A percentile compares a stretch with the other conserved stretches of the same genome.
phyloP scores from a whole-genome alignment of 2,329 filamentous ascomycete genomes.

The Monilinia vaccinii-corymbosi region DNA sequence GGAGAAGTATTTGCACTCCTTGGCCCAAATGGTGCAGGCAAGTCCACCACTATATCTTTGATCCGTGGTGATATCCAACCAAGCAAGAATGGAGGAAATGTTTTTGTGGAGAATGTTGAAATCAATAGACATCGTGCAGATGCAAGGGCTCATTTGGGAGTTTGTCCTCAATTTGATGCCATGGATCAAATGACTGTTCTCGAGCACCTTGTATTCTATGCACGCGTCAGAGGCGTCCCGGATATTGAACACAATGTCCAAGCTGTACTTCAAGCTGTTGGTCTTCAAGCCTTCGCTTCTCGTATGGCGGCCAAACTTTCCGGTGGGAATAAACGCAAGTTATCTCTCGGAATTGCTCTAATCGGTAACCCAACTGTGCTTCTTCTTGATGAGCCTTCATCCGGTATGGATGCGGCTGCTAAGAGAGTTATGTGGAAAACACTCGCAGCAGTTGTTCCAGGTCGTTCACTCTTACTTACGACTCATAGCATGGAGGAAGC shows the following conservation, averaged over 20 bases:
- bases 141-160: constrained; percentile 72
- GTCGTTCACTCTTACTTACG: constrained; percentile 76
- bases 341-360: constrained; percentile 79
- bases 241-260: constrained; percentile 69
- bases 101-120: constrained; percentile 70
- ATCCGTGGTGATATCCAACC: constrained; percentile 84
- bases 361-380: constrained; percentile 88
- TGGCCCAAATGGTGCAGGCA: constrained; percentile 86
- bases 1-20: constrained; percentile 84
- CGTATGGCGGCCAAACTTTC: constrained; percentile 74
- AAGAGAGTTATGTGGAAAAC: constrained; percentile 94
- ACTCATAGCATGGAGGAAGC: constrained; percentile 96
- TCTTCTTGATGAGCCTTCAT: constrained; percentile 80
- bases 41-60: constrained; percentile 80
- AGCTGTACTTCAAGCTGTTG: constrained; percentile 72
- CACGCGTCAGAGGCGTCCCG: constrained; percentile 67
- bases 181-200: constrained; percentile 85
- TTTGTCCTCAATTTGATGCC: constrained; percentile 82
- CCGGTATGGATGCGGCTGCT: constrained; percentile 80
- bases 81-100: constrained; percentile 57
- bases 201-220: constrained; percentile 85
- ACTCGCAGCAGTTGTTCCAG: constrained; percentile 60
- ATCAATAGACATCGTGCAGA: constrained; percentile 62
- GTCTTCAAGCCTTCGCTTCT: constrained; percentile 58
- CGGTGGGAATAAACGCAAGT: constrained; percentile 89